phyloP scores from a whole-genome alignment of 495 filamentous ascomycete genomes.

The Penicillium parvum region DNA sequence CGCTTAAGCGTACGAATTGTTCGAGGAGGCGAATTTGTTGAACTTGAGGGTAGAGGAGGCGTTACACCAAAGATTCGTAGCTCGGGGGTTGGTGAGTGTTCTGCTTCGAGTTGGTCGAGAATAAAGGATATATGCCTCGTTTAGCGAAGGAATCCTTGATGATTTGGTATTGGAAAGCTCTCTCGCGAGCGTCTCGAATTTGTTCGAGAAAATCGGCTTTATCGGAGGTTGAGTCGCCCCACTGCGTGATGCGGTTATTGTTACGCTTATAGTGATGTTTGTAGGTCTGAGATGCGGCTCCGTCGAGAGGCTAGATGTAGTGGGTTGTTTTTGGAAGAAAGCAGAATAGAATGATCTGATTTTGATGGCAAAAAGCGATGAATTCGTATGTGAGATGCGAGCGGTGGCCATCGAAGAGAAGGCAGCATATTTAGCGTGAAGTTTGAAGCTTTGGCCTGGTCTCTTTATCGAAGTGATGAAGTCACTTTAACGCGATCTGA shows the following conservation, averaged over 20 bases:
- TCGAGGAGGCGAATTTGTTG: too few species aligned
- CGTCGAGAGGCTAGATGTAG: background rate
- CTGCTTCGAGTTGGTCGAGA: background rate
- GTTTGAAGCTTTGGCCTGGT: background rate
- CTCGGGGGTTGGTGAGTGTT: too few species aligned
- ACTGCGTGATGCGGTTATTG: background rate
- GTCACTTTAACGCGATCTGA: background rate
- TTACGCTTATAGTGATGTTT: background rate
- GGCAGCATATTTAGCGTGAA: background rate
- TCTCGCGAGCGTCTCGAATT: background rate
- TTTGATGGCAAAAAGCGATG: background rate
- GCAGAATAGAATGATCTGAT: background rate
- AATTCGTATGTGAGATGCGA: background rate
- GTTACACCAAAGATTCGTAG: too few species aligned
- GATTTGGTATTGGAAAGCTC: background rate
- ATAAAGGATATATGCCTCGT: constrained; percentile 1
- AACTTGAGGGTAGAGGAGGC: too few species aligned
- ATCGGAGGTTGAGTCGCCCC: background rate
- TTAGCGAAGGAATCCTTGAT: background rate
- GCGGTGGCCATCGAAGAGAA: background rate
- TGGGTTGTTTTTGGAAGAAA: constrained; percentile 1
- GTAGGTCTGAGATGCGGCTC: background rate
- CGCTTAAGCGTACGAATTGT: too few species aligned
- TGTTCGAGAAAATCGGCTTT: background rate
- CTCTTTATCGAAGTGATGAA: constrained; percentile 1